Conservation (phyloP, 179 eudicot species). For the Corrigiola litoralis region DNA sequence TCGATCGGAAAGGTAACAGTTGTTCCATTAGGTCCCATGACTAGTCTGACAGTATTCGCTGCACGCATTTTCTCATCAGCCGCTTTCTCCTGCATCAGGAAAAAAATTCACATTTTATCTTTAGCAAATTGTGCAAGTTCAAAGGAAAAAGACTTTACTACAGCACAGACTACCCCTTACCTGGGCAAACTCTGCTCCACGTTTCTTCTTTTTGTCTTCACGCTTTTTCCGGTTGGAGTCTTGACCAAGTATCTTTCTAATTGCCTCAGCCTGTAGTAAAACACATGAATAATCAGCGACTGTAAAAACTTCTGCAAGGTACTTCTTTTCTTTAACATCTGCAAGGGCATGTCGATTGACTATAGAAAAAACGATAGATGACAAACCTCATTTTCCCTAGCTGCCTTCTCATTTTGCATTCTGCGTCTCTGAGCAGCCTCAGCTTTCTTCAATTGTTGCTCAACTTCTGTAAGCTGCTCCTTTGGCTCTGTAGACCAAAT, state of each 20-base stretch:
- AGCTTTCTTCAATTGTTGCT: conserved; percentile 84
- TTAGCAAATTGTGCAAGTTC: background rate
- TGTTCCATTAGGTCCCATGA: conserved; percentile 78
- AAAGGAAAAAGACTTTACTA: background rate
- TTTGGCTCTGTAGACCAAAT: conserved; percentile 60
- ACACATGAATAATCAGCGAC: conserved; percentile 6
- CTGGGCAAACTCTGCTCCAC: conserved; percentile 78
- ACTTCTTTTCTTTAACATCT: too few relatives aligned
- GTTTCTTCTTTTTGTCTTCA: conserved; percentile 86
- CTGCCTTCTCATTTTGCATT: conserved; percentile 88
- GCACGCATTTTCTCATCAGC: conserved; percentile 62
- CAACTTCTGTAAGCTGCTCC: conserved; percentile 85
- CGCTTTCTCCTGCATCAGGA: conserved; percentile 66
- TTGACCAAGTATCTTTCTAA: conserved; percentile 93
- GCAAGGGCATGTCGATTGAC: background rate
- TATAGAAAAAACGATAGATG: background rate
- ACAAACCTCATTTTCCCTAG: conserved; percentile 79
- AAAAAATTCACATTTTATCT: conserved; percentile 4
- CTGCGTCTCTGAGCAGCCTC: conserved; percentile 95
- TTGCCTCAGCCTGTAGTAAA: conserved; percentile 85
- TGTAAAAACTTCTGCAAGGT: background rate
- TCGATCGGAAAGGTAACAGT: conserved; percentile 75
- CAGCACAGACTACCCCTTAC: conserved; percentile 30
- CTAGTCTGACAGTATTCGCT: conserved; percentile 57
- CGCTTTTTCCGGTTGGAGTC: conserved; percentile 91